These are phyloP conservation scores for Alternaria atra DNA, from an alignment of 2,329 filamentous ascomycete species.

Conservation along the genomic window DNA sequence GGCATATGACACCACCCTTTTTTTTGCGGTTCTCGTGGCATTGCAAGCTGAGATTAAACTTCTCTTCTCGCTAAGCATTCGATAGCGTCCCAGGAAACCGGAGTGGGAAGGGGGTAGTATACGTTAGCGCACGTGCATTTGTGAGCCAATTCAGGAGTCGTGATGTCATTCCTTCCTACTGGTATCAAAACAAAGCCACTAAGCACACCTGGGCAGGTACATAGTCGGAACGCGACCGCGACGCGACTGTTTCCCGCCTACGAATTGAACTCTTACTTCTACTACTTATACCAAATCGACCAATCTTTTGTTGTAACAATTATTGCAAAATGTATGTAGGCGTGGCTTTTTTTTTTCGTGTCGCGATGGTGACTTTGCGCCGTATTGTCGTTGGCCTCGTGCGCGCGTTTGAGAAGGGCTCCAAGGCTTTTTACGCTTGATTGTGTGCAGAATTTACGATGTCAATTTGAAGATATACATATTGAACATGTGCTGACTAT, in stretches of 20 bases:
- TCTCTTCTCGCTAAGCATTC: not conserved
- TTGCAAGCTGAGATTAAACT: not conserved
- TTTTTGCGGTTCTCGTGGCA: not conserved
- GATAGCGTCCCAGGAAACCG: not conserved
- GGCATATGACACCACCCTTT: too few species aligned
- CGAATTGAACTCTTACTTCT: not conserved
- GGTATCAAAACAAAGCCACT: constrained; percentile 11
- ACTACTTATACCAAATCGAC: not conserved
- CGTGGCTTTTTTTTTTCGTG: not conserved
- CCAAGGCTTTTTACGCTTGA: not conserved
- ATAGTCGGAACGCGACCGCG: constrained; percentile 6
- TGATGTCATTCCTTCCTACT: constrained; percentile 8
- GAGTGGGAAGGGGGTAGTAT: not conserved
- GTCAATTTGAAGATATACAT: not conserved
- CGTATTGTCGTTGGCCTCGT: not conserved
- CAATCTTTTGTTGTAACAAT: not conserved
- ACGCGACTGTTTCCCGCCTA: not conserved
- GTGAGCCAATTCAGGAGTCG: constrained; percentile 6
- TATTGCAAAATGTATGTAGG: not conserved
- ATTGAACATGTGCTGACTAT: not conserved
- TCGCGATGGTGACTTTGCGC: not conserved
- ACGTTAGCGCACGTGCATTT: constrained; percentile 2
- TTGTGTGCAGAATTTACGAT: not conserved
- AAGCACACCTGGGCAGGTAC: not conserved
- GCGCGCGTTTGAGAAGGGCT: not conserved